phyloP scores from a whole-genome alignment of 352 stramenopile genomes.

The Phytopythium litorale region DNA sequence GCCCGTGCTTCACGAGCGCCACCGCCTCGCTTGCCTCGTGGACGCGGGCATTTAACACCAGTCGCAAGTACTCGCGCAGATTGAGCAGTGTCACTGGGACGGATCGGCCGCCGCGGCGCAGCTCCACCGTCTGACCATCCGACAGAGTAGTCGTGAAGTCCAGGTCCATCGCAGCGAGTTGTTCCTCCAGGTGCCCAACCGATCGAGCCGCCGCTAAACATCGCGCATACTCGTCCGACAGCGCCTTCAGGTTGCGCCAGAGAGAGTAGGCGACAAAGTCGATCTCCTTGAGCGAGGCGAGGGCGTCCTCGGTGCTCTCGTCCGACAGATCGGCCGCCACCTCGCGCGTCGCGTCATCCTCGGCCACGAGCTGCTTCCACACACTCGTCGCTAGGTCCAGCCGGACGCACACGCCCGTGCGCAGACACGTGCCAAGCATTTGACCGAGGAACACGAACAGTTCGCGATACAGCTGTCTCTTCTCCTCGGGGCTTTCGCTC shows the following conservation, averaged over 20 bases:
- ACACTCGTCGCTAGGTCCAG: conserved; percentile 66
- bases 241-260: conserved; percentile 34
- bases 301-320: conserved; percentile 18
- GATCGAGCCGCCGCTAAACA: background rate
- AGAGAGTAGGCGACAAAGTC: conserved; percentile 60
- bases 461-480: conserved; percentile 61
- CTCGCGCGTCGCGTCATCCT: conserved; percentile 19
- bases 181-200: conserved; percentile 25
- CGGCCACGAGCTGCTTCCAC: conserved; percentile 70
- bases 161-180: conserved; percentile 64
- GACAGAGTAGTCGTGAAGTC: conserved; percentile 74
- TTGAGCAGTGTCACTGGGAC: conserved; percentile 43
- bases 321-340: background rate
- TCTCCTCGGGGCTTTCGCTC: conserved; percentile 38
- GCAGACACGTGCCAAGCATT: conserved; percentile 85
- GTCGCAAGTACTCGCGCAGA: conserved; percentile 40
- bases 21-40: conserved; percentile 46
- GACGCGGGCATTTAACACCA: conserved; percentile 33
- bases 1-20: conserved; percentile 69
- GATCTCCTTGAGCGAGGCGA: conserved; percentile 57
- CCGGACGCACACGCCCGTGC: conserved; percentile 72
- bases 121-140: conserved; percentile 44
- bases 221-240: conserved; percentile 22
- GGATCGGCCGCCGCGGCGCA: conserved; percentile 32
- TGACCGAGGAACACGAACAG: conserved; percentile 91